These are phyloP conservation scores for Colletotrichum sp. DNA, from an alignment of 2,329 filamentous ascomycete species.

Conservation along the genomic window DNA sequence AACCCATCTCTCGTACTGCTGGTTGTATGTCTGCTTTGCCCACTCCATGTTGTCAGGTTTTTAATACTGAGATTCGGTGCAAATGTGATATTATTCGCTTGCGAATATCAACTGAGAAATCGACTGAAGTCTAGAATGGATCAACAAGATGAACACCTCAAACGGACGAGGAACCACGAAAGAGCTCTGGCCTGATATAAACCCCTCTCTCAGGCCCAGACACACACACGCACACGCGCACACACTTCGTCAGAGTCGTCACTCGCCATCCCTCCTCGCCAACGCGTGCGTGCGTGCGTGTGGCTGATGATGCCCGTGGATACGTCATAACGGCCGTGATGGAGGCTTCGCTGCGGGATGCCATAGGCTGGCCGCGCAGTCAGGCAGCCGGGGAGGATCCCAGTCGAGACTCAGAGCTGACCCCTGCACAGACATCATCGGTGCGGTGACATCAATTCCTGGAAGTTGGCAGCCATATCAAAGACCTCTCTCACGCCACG, in stretches of 20 bases:
- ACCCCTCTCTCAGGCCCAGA: not conserved
- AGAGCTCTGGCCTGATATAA: constrained; percentile 11
- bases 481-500: constrained; percentile 1
- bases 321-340: constrained; percentile 20
- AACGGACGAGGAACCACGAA: not conserved
- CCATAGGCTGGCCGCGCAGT: constrained; percentile 9
- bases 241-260: constrained; percentile 12
- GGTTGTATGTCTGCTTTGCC: constrained; percentile 68
- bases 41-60: constrained; percentile 50
- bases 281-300: constrained; percentile 2
- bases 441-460: constrained; percentile 1
- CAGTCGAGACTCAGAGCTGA: not conserved
- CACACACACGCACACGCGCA: not conserved
- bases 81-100: not conserved
- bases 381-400: not conserved
- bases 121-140: not conserved
- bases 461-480: constrained; percentile 20
- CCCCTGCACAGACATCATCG: constrained; percentile 13
- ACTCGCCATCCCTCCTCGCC: constrained; percentile 3
- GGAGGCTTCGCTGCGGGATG: constrained; percentile 13
- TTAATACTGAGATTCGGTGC: not conserved
- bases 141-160: constrained; percentile 11
- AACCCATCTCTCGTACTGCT: constrained; percentile 77
- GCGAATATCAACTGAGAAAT: not conserved
- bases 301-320: constrained; percentile 14